Conservation (phyloP, 257 asterid genomes). For the Solanum infundibuliforme region DNA sequence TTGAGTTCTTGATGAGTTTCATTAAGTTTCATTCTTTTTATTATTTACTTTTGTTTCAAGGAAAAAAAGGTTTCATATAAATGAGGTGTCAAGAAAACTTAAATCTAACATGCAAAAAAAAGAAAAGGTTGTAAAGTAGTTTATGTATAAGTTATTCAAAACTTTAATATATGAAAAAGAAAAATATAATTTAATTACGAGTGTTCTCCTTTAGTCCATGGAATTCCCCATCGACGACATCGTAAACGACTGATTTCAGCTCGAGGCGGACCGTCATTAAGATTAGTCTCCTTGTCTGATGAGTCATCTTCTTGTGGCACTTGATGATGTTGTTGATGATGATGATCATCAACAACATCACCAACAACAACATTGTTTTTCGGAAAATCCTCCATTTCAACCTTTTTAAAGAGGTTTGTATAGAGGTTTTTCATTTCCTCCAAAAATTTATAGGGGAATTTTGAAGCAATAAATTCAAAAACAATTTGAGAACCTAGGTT, state of each 20-base stretch:
- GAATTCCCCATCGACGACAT: neutral
- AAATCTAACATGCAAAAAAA: neutral
- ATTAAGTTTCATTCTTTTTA: neutral
- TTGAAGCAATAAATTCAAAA: neutral
- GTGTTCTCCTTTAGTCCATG: constrained; percentile 43
- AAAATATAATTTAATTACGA: constrained; percentile 6
- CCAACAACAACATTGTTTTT: neutral
- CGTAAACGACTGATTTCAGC: too few relatives aligned
- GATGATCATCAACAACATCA: neutral
- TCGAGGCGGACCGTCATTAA: too few relatives aligned
- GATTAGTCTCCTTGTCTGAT: too few relatives aligned
- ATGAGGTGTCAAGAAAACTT: too few relatives aligned
- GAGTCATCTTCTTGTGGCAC: too few relatives aligned
- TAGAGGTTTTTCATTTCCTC: neutral
- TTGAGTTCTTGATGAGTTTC: too few relatives aligned
- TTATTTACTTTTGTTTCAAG: neutral
- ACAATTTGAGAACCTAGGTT: neutral
- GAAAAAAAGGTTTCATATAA: neutral
- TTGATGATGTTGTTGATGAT: too few relatives aligned
- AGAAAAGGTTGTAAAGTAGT: neutral
- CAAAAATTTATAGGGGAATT: neutral
- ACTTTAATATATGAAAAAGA: too few relatives aligned
- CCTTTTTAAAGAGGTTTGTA: neutral
- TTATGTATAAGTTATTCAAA: too few relatives aligned
- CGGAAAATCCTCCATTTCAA: neutral